These are phyloP conservation scores for Salix suchowensis DNA, from an alignment of 345 rosid genomes.

Conservation along the genomic window DNA sequence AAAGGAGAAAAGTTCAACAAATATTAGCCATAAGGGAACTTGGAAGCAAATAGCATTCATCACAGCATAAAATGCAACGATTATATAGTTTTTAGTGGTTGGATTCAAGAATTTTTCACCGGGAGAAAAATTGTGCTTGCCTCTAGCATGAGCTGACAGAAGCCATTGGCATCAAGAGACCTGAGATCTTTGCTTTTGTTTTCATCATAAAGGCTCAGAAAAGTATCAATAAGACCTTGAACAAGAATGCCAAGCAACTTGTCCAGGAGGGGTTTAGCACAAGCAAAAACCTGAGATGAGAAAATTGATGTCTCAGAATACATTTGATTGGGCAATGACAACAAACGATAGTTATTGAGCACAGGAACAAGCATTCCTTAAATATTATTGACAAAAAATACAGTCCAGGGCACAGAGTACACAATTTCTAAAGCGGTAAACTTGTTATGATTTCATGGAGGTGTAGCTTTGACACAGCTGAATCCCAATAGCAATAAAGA, in stretches of 20 bases:
- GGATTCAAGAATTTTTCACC: background rate
- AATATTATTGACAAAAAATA: background rate
- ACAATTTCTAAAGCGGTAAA: background rate
- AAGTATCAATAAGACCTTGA: slow-evolving; percentile 92
- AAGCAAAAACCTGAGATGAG: slow-evolving; percentile 72
- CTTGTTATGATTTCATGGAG: background rate
- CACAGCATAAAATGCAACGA: background rate
- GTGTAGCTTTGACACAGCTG: background rate
- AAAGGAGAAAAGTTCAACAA: background rate
- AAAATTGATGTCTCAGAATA: background rate
- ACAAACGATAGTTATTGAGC: background rate
- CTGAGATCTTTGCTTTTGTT: slow-evolving; percentile 56
- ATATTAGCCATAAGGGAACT: background rate
- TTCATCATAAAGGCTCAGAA: slow-evolving; percentile 76
- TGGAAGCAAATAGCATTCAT: background rate
- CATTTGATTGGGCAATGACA: background rate
- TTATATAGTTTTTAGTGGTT: background rate
- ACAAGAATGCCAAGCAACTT: slow-evolving; percentile 89
- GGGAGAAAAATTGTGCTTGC: slow-evolving; percentile 34
- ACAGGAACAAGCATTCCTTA: background rate
- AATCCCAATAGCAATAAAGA: background rate
- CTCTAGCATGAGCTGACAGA: slow-evolving; percentile 98
- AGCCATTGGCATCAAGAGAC: slow-evolving; percentile 84
- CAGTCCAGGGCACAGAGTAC: background rate
- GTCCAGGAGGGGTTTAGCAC: slow-evolving; percentile 89